Percentiles rank a stretch among this genome's conserved stretches.
Conservation (phyloP, 371 early-diverging fungal species). For the Chytridiales sp. region DNA sequence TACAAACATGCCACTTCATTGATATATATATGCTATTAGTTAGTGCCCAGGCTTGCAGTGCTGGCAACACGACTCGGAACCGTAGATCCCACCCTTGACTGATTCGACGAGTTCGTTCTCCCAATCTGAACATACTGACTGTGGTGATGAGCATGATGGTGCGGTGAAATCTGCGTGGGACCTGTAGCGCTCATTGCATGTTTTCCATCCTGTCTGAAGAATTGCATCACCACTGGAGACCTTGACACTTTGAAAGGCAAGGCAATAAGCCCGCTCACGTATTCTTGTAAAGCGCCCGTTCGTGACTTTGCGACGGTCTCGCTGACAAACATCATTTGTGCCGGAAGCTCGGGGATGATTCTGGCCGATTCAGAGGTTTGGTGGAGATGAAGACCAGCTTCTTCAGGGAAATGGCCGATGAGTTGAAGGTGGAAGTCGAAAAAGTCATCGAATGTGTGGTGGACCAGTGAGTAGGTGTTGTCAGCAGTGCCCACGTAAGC, state of each 20-base stretch:
- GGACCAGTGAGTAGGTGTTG: slow-evolving; percentile 21
- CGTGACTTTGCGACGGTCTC: slow-evolving; percentile 47
- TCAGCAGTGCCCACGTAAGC: slow-evolving; percentile 8
- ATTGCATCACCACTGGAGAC: slow-evolving; percentile 47
- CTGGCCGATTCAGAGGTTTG: slow-evolving; percentile 6
- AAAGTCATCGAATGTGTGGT: slow-evolving; percentile 49
- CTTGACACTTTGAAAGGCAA: slow-evolving; percentile 44
- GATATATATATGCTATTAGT: too few species aligned
- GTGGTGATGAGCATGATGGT: too few species aligned
- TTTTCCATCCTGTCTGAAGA: slow-evolving; percentile 45
- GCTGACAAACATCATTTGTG: slow-evolving; percentile 53
- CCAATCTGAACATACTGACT: too few species aligned
- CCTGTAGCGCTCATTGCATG: too few species aligned
- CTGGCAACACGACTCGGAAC: too few species aligned
- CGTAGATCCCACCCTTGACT: too few species aligned
- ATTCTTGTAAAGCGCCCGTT: slow-evolving; percentile 38
- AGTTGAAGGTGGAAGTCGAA: slow-evolving; percentile 54
- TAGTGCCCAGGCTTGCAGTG: too few species aligned
- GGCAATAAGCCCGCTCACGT: slow-evolving; percentile 36
- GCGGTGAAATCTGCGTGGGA: too few species aligned
- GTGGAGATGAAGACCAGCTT: slow-evolving; percentile 39
- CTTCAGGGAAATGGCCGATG: slow-evolving; percentile 54
- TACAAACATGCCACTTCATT: too few species aligned
- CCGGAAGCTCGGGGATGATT: slow-evolving; percentile 53
- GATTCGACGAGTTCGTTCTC: too few species aligned